Percentiles rank a stretch among this genome's conserved stretches.
Evolutionary conservation across 1,284 basidiomycete genomes (phyloP).

Genomic region (Calocybe gambosa): DNA sequence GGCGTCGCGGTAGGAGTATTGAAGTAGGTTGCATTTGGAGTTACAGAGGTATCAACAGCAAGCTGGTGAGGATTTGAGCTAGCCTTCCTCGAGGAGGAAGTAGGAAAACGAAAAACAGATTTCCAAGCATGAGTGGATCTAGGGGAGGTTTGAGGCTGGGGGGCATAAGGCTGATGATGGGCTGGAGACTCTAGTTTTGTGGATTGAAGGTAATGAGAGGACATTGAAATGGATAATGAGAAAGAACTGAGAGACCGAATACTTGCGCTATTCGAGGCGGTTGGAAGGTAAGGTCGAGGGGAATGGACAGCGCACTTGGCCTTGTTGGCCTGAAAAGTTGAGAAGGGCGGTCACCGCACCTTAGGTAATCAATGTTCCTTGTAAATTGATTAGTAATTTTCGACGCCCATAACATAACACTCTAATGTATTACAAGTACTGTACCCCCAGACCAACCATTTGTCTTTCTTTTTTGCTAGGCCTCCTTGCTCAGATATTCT

Average conservation of each 20-base stretch:
- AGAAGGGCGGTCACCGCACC: conserved; percentile 15
- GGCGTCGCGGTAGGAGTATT: conserved; percentile 38
- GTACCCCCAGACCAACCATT: too few species aligned
- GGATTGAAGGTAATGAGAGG: conserved; percentile 20
- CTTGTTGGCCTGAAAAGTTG: conserved; percentile 15
- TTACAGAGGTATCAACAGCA: conserved; percentile 32
- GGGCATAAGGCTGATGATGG: conserved; percentile 14
- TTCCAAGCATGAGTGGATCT: conserved; percentile 42
- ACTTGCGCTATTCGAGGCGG: conserved; percentile 1
- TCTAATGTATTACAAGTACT: too few species aligned
- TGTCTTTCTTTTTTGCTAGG: too few species aligned
- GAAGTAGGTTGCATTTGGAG: conserved; percentile 28
- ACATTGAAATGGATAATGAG: conserved; percentile 18
- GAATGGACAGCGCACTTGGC: conserved; percentile 5
- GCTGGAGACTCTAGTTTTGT: conserved; percentile 16
- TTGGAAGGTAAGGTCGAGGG: conserved; percentile 8
- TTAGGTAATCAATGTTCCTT: conserved; percentile 17
- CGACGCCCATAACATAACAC: too few species aligned
- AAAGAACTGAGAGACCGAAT: conserved; percentile 2
- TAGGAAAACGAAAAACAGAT: conserved; percentile 54
- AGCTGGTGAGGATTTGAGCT: conserved; percentile 24
- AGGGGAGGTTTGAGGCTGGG: conserved; percentile 22
- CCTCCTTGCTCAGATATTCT: too few species aligned
- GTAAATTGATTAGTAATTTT: conserved; percentile 6
- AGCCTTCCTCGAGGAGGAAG: conserved; percentile 48